Evolutionary conservation across 1,139 yeast species (phyloP).

Genomic region (Pichia sp.): DNA sequence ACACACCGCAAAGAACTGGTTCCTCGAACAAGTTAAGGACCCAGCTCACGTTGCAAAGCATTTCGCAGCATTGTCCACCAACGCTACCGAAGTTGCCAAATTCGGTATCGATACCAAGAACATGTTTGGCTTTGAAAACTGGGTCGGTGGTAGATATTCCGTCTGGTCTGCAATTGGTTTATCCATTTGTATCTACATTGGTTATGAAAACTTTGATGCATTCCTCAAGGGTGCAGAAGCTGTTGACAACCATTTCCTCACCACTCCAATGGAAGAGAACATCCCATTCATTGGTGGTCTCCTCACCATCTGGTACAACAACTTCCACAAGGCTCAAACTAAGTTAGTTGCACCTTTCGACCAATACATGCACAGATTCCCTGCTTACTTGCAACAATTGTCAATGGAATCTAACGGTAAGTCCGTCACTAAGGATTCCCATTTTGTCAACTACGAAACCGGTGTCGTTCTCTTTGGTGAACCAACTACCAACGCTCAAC

Average conservation of each 20-base stretch:
- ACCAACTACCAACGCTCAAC: constrained; percentile 99
- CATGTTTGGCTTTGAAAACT: constrained; percentile 96
- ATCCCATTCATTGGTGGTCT: constrained; percentile 92
- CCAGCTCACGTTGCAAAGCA: constrained; percentile 81
- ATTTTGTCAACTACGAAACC: constrained; percentile 88
- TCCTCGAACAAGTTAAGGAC: constrained; percentile 62
- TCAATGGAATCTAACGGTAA: constrained; percentile 99
- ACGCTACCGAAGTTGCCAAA: constrained; percentile 81
- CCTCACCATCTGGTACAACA: constrained; percentile 95
- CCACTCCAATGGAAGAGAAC: constrained; percentile 81
- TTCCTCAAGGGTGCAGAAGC: constrained; percentile 98
- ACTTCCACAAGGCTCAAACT: constrained; percentile 96
- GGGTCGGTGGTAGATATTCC: constrained; percentile 99
- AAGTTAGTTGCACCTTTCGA: constrained; percentile 98
- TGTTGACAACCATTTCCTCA: constrained; percentile 81
- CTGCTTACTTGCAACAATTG: constrained; percentile 96
- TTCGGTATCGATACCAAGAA: constrained; percentile 96
- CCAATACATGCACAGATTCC: constrained; percentile 98
- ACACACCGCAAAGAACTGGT: constrained; percentile 91
- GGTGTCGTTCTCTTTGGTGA: constrained; percentile 96
- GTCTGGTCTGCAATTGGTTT: constrained; percentile 99
- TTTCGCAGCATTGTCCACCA: constrained; percentile 94
- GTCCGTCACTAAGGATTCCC: constrained; percentile 88
- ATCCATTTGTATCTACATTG: constrained; percentile 90
- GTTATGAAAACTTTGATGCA: constrained; percentile 84